Base-by-base conservation (phyloP, 2,329 filamentous ascomycete species). In the Dactylonectria macrodidyma region DNA sequence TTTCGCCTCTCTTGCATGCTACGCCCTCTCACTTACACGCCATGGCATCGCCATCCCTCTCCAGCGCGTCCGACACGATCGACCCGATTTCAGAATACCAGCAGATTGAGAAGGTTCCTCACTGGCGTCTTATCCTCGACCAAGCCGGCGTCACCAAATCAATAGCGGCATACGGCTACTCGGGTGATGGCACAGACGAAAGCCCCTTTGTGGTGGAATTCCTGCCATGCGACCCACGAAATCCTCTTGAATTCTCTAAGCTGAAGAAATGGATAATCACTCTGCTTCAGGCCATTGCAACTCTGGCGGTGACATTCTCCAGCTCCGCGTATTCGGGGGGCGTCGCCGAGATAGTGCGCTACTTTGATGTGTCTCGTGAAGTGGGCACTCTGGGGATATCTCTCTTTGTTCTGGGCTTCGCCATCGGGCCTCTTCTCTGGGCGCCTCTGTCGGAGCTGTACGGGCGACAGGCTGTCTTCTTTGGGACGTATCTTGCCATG, bases 281-380 rank as follows among this genome's bases (percentile, higher is more conserved):
- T 16, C 26, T 36, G 19, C 7, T 56, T 19, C 50, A 62, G 33
- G 59, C 59, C 1, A 16, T 46, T 14, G 38, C 50, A 1, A 62
- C 59, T 6, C 11, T 62, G 38, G 51, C 59, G 11, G 50, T 62
- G 14, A 62, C 59, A 10, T 62, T 62, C n/a, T 38, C 51, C 6
- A 62, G 59, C 11, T 62, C 59, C 4, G 59, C 59, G 2, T 62
- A 62, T 26, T 62, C 59, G 14, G 59, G 59, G 6, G 59, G 59
- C 8, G 38, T 62, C 9, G 5, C 11, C 4, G 50, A 62, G 12
- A 56, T 62, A 3, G 36, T 62, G 14, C 16, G 36, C 12, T 7
- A 46, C 12, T 62, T 62, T 24, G n/a, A 56, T 7, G 38, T 34
- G 4, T 62, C 59, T 3, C 26, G 26, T 8, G 59, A 56, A 33